Conservation (phyloP, 768 basidiomycete species). For the Mycena vitilis region DNA sequence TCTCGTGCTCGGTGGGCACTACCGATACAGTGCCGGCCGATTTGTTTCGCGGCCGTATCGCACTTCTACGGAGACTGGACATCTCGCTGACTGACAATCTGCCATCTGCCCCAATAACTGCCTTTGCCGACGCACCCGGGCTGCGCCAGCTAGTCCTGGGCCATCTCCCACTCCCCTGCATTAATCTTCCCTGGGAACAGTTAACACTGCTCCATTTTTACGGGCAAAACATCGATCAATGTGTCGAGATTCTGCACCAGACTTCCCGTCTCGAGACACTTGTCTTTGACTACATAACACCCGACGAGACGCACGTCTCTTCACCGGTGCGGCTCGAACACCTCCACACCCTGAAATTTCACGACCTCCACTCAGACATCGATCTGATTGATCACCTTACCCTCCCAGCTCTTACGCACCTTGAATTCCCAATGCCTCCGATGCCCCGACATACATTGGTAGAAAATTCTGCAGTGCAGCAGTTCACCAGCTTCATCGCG, state of each 20-base stretch:
- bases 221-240: background rate
- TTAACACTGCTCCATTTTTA: background rate
- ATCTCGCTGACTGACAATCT: background rate
- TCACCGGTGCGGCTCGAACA: background rate
- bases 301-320: background rate
- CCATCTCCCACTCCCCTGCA: background rate
- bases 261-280: background rate
- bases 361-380: background rate
- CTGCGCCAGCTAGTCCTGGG: background rate
- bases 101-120: background rate
- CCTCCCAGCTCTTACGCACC: slow-evolving; percentile 1
- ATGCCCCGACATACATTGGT: no score
- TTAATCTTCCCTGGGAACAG: background rate
- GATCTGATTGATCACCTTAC: background rate
- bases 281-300: background rate
- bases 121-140: background rate
- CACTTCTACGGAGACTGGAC: background rate
- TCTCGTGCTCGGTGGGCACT: background rate
- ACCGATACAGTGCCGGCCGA: background rate
- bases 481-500: no score
- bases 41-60: background rate
- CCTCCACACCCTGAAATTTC: slow-evolving; percentile 2
- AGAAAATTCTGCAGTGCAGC: no score
- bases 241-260: background rate
- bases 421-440: background rate